phyloP scores from a whole-genome alignment of 2,329 filamentous ascomycete species.

The Xylariaceae sp. region DNA sequence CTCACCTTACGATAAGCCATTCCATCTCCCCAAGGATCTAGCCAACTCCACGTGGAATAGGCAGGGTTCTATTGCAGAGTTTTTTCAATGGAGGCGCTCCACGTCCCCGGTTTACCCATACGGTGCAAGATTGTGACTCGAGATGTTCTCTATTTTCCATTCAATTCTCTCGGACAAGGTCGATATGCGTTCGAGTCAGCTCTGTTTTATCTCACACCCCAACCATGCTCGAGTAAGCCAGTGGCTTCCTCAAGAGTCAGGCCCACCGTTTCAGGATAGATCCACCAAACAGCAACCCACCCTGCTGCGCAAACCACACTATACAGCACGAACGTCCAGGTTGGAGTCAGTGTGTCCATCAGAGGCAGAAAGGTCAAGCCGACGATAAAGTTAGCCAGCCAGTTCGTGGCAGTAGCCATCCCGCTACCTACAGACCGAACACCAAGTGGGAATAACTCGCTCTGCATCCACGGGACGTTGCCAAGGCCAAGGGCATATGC shows the following conservation, averaged over 20 bases:
- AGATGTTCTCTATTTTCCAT: too few species aligned
- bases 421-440: conserved; percentile 76
- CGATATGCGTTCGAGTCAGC: neutral
- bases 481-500: conserved; percentile 87
- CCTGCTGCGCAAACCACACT: conserved; percentile 71
- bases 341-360: conserved; percentile 64
- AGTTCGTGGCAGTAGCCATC: conserved; percentile 80
- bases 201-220: conserved; percentile 64
- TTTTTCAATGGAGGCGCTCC: too few species aligned
- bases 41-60: too few species aligned
- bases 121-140: too few species aligned
- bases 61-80: too few species aligned
- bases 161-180: too few species aligned
- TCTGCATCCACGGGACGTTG: conserved; percentile 96
- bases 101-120: too few species aligned
- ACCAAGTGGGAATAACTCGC: conserved; percentile 82
- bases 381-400: conserved; percentile 85
- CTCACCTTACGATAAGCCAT: too few species aligned
- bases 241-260: conserved; percentile 82
- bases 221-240: conserved; percentile 71
- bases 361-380: conserved; percentile 87
- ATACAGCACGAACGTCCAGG: conserved; percentile 83
- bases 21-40: too few species aligned
- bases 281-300: conserved; percentile 70
- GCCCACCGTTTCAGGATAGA: conserved; percentile 88